Base-by-base conservation (phyloP, 192 early-diverging fungal genomes). In the Dissophora ornata region DNA sequence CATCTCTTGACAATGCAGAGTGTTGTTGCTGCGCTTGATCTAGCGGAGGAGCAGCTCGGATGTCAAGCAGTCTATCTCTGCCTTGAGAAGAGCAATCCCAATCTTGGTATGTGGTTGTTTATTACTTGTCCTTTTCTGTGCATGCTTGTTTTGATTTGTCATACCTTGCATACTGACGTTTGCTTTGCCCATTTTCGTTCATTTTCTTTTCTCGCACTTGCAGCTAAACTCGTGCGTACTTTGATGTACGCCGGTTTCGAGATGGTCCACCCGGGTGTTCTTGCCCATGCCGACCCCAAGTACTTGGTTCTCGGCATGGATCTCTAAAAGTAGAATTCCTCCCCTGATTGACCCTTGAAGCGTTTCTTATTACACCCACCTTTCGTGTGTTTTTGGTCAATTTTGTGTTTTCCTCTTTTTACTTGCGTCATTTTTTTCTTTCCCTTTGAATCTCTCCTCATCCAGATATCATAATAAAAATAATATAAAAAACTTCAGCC, bases 191-290 rank as follows among this genome's bases (percentile, higher is more conserved):
- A 13, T 24, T 29, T 47, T 19, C 16, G 34, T 46, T 32, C 4
- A 5, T 28, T 7, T 38, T 21, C 41, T 6, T 46, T 21, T 68
- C 44, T 47, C 32, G n/a, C 15, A 24, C 16, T 33, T 11, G 59
- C 79, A 42, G 83, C 81, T 2, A 66, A 70, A 36, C 77, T 89
- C 50, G 84, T 82, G 3, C 84, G 86, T 38, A 83, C 87, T 7
- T 83, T 89, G 61, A 62, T 89, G 84, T 89, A 89, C 67, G 83
- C 86, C 9, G 84, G 85, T 1, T 89, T 89, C 51, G 84, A 87
- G 56, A 56, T 87, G 62, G 84, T 89, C 13, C 79, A 82, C 36
- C 85, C 84, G 3, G 55, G 50, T 30, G 59, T 77, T 28, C 45
- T 67, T 13, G 21, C 49, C 4, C 33, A 57, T 16, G 73, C 73